A percentile compares a stretch with the other conserved stretches of the same genome.
Conservation (phyloP, 2,329 filamentous ascomycete genomes). For the Cladosporium velox region DNA sequence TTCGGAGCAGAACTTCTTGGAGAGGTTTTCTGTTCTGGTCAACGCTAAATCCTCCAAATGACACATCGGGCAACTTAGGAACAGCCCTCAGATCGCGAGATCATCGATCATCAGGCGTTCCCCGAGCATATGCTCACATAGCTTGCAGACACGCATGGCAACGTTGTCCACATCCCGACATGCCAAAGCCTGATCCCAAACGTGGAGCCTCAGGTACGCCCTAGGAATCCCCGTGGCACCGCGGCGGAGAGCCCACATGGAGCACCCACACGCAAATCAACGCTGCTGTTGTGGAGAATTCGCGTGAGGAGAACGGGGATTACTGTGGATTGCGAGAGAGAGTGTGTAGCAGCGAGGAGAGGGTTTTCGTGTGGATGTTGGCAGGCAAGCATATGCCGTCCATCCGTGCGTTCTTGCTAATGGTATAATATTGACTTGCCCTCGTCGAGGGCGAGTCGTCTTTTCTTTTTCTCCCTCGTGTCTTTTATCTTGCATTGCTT, state of each 20-base stretch:
- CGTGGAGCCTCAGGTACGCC: slow-evolving; percentile 5
- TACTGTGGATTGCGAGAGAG: neutral
- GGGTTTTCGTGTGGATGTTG: neutral
- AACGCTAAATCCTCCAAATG: slow-evolving; percentile 8
- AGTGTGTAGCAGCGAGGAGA: neutral
- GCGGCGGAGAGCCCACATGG: slow-evolving; percentile 17
- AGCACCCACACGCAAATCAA: slow-evolving; percentile 19
- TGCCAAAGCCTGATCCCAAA: neutral
- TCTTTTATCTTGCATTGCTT: slow-evolving; percentile 1
- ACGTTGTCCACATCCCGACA: slow-evolving; percentile 16
- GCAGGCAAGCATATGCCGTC: slow-evolving; percentile 10
- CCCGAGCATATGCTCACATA: neutral
- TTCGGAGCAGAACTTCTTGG: neutral
- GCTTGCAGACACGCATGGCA: neutral
- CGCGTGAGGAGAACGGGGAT: slow-evolving; percentile 4
- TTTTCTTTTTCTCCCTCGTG: neutral
- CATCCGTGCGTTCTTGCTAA: slow-evolving; percentile 12
- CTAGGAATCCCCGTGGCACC: slow-evolving; percentile 17
- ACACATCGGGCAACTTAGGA: slow-evolving; percentile 15
- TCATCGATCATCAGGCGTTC: neutral
- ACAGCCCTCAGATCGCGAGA: neutral
- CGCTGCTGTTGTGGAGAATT: slow-evolving; percentile 16
- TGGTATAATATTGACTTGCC: slow-evolving; percentile 8
- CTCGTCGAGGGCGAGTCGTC: neutral
- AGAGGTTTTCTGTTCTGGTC: neutral